Base-by-base conservation (phyloP, 805 yeast species). In the Scheffersomyces stipitis region DNA sequence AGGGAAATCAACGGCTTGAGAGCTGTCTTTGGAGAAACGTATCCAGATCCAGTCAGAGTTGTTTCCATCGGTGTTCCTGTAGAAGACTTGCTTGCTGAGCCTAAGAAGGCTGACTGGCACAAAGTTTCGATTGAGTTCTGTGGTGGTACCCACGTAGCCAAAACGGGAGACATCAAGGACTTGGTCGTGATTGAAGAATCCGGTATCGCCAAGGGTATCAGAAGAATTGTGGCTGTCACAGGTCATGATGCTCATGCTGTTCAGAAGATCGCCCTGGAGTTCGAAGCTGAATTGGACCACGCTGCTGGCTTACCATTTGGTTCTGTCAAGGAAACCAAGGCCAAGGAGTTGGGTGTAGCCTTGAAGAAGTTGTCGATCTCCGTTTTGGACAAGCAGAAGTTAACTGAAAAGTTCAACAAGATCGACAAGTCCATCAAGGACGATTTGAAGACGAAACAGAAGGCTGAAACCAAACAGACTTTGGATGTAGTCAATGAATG, bases 31-130 rank as follows among this genome's bases (percentile, higher is more conserved):
- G 99, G 99, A 56, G 99, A 93, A 73, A 88, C 96, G 3, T 93
- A 93, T 59, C 99, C 99, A 29, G 97, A 93, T 59, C 99, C 99
- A 26, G 99, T 93, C 15, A 82, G 99, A 62, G 99, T 93, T 50
- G 97, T 93, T 33, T 86, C 96, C 20, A 86, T 93, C 56, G 99
- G 99, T 57, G 83, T 78, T 28, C 81, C 96, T 31, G 89, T 93
- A 30, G 89, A 86, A 17, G 93, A 85, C 10, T 71, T 93, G 49
- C 61, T 91, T 48, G 71, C 73, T 5, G 72, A 81, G 51, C 96
- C 97, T 49, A 51, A 69, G 18, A 85, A 78, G 56, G 68, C 69
- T 34, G 78, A 86, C 54, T 93, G 99, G 98, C 66, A 62, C 52
- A 68, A 76, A 28, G 72, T 76, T 56, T 87, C 96, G 1, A 75